Base-by-base conservation (phyloP, 2,329 filamentous ascomycete species). In the Aureobasidium musti region DNA sequence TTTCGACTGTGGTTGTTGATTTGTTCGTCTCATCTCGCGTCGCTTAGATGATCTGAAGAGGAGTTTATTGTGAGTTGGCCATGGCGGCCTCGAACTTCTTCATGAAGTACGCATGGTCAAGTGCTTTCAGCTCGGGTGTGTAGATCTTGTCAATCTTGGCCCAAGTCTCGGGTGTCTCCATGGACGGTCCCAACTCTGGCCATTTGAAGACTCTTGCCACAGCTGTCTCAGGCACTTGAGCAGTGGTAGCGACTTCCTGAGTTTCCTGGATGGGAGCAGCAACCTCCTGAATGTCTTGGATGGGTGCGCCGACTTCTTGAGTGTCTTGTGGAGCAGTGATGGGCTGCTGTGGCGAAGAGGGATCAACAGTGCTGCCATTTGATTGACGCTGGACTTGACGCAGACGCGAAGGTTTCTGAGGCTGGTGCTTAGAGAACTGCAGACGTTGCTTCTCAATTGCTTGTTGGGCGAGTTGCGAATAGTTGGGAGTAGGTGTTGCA, bases 371-470 rank as follows among this genome's bases (percentile, higher is more conserved):
- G 61, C 61, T 64, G 47, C 49, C 61, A 8, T 50, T 64, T 2
- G 68, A 69, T 5, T 71, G 63, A 8, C 70, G 70, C 49, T 72
- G 70, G n/a, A 76, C 70, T 50, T 77, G 75, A 50, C 79, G 77
- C 45, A 81, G 75, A 5, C 78, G 74, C 68, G 79, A 80, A 3
- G 79, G 78, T 6, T 74, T 77, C 67, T 78, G 79, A 0, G 80
- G 79, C 53, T 78, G 79, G 72, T 80, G 79, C 50, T 54, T 49
- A 28, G 52, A 28, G 23, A 54, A 23, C 23, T 50, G 35, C 10
- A 61, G 43, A 47, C 54, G 67, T 28, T 67, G 63, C 49, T 66
- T 67, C 28, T 60, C 49, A 17, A 59, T 63, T n/a, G 67, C 54
- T 33, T 65, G 59, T 26, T 67, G 50, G 17, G 59, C 23, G 19